A percentile compares a stretch with the other conserved stretches of the same genome.
phyloP scores from a whole-genome alignment of 495 filamentous ascomycete species.

The Pyrenula aspistea region DNA sequence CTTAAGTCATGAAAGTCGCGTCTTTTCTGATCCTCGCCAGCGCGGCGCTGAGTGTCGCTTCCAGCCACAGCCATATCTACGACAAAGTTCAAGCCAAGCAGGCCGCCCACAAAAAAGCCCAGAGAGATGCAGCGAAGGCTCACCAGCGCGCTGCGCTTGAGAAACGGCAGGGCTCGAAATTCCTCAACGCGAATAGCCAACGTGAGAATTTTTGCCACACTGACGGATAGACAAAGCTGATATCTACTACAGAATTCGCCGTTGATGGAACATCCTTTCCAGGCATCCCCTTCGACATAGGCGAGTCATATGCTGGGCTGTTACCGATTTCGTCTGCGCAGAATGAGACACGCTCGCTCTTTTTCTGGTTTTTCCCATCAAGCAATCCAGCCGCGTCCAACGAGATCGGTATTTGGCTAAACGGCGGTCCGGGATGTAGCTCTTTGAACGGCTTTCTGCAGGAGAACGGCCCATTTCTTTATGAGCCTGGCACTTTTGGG shows the following conservation, averaged over 20 bases:
- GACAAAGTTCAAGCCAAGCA: neutral
- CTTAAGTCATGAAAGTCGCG: neutral
- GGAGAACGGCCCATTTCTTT: slow-evolving; percentile 53
- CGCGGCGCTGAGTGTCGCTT: neutral
- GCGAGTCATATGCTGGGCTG: slow-evolving; percentile 64
- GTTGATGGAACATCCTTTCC: slow-evolving; percentile 27
- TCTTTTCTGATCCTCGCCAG: neutral
- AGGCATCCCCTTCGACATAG: slow-evolving; percentile 60
- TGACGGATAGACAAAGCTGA: neutral
- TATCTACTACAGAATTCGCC: neutral
- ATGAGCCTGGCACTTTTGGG: slow-evolving; percentile 45
- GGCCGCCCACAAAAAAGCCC: neutral
- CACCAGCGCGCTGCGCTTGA: neutral
- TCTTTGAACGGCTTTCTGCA: slow-evolving; percentile 56
- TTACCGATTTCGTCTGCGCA: slow-evolving; percentile 49
- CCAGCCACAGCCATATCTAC: neutral
- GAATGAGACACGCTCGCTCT: slow-evolving; percentile 32
- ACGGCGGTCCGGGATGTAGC: slow-evolving; percentile 58
- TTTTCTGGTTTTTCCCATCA: slow-evolving; percentile 39
- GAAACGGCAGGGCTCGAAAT: neutral
- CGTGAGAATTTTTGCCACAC: neutral
- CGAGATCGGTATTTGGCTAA: slow-evolving; percentile 63
- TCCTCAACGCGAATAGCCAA: neutral
- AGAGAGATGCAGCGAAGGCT: neutral
- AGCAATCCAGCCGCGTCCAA: slow-evolving; percentile 38